Evolutionary conservation across 306 rosid species (phyloP), one percentile per base, ranked within the genome.

Genomic region (Leucaena leucocephala): DNA sequence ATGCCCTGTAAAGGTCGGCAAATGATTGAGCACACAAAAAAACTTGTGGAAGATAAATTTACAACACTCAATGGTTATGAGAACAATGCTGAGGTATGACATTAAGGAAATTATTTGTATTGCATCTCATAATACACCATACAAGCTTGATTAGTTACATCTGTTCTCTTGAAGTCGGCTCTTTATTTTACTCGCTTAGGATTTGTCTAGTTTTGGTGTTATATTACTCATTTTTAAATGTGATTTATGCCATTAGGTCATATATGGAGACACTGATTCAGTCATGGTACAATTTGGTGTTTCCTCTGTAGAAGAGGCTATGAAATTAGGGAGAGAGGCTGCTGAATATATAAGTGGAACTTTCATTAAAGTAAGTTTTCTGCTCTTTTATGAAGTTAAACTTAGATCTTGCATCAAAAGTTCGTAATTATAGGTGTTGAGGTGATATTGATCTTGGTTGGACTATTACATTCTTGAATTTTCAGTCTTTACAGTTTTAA

Each of bases 241-340:
- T 68, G 45, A 54, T 82, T 80, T 75, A 63, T 85, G 77, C 72
- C 64, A 48, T 75, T 82, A 95, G 98, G 98, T 95, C 72, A 89
- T 95, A 85, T 95, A 95, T 22, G 98, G 98, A 39, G 98, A 95
- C 78, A 95, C 98, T 34, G 98, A 95, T 85, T 95, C 98, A 3
- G 97, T 95, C 70, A 95, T 92, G 98, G 98, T 92, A 78, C 98
- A 95, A 67, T 95, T 95, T 67, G 98, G 98, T 77, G 98, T 91
- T 78, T 77, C 90, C 73, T 17, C 86, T n/a, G 90, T 95, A 43
- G 92, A 91, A 72, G 91, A 80, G 79, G 94, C 98, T 77, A 95
- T 95, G 98, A 77, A 35, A 50, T 75, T 95, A 85, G 98, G 98
- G 74, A 91, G 92, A 84, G 97, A 95, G 86, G 98, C 98, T 73